Evolutionary conservation across 2,329 filamentous ascomycete species (phyloP).

Genomic region (Fusarium solani-melongenae): DNA sequence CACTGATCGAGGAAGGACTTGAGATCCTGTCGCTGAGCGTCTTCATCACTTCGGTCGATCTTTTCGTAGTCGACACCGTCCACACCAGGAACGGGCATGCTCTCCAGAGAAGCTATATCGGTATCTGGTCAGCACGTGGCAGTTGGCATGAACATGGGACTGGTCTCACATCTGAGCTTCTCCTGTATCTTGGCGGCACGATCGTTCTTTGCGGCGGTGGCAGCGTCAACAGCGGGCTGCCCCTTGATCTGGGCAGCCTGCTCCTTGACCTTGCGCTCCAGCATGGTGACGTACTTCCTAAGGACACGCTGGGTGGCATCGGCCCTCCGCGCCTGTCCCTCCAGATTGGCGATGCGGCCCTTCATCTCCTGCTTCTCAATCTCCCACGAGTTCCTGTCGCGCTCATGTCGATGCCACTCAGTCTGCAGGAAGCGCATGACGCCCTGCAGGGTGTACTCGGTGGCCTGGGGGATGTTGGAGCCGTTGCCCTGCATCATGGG

Average conservation of each 20-base stretch:
- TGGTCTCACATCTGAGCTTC: conserved; percentile 62
- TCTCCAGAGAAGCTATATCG: conserved; percentile 56
- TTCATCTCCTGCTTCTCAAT: conserved; percentile 99
- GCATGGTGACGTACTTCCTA: conserved; percentile 88
- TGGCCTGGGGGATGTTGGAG: conserved; percentile 66
- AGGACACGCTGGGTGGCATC: conserved; percentile 90
- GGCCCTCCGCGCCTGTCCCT: conserved; percentile 87
- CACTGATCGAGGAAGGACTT: conserved; percentile 73
- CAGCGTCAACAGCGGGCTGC: conserved; percentile 49
- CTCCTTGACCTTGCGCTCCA: conserved; percentile 88
- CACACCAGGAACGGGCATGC: conserved; percentile 55
- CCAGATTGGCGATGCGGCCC: conserved; percentile 91
- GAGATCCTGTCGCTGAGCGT: conserved; percentile 63
- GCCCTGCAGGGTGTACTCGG: conserved; percentile 74
- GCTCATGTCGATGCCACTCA: conserved; percentile 98
- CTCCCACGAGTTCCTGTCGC: conserved; percentile 98
- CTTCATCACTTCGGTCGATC: conserved; percentile 57
- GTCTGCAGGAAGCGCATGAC: conserved; percentile 99
- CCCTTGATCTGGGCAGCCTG: conserved; percentile 79
- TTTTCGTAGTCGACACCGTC: conserved; percentile 60
- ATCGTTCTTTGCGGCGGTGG: conserved; percentile 61
- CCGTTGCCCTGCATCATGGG: conserved; percentile 58
- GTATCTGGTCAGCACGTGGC: conserved; percentile 19
- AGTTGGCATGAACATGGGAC: background rate
- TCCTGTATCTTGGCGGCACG: conserved; percentile 66